Evolutionary conservation across 345 rosid genomes (phyloP), one percentile per base, ranked within the genome.

Genomic region (Balakata baccata): DNA sequence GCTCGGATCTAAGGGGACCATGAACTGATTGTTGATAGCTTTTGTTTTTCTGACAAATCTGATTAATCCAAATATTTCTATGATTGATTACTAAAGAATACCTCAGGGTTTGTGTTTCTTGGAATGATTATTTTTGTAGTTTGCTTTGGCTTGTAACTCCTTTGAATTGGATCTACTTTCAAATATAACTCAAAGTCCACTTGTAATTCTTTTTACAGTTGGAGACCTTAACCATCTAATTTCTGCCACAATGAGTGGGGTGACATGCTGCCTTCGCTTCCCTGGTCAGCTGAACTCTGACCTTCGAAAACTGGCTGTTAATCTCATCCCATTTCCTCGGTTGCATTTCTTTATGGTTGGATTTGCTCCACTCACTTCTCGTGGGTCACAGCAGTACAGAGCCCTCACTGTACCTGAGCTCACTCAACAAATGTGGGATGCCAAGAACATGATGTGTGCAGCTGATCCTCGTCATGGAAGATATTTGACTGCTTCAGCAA

Each of bases 271-370:
- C 86, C 92, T 91, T 69, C 86, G 97, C 54, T 89, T 91, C 81
- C 93, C 93, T 4, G 97, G 93, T 63, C 93, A 87, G 79, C 87
- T 89, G 54, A 91, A 87, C 83, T 91, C 97, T 0, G 97, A 89
- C 74, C 89, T 91, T 22, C 79, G 93, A 53, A 91, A 91, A 70
- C 94, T 91, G 52, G 97, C 94, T 11, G 97, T 89, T 66, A 91
- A 91, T 78, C 93, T 89, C 62, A 83, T 86, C 64, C 92, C 93
- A 68, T 89, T 91, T 69, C 94, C 97, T 1, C 84, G 94, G 59
- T 89, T 87, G 66, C 97, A 87, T 75, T 90, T 90, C 77, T 89
- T 89, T 85, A 89, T 87, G 93, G 93, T 89, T n/a, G 88, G 93
- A 50, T 90, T 87, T 23, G 88, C 90, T 9, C 92, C 91, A 60